Evolutionary conservation across 2,329 filamentous ascomycete genomes (phyloP).

Genomic region (Colletotrichum musae): DNA sequence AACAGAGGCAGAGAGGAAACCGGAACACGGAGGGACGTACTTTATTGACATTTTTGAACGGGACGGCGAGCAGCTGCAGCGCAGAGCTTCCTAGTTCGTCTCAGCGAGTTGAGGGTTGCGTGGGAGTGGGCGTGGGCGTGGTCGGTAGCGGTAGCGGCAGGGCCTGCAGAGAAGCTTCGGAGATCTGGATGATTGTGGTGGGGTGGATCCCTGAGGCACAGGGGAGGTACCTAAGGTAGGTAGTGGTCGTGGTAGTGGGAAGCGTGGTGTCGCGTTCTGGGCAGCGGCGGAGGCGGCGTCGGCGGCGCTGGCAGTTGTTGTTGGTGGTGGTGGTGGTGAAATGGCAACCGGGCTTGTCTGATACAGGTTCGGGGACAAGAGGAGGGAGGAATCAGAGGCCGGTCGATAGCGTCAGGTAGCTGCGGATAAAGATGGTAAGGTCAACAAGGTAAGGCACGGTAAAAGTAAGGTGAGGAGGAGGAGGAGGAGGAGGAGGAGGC

Average conservation of each 20-base stretch:
- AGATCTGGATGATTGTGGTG: constrained; percentile 43
- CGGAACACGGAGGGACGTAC: constrained; percentile 56
- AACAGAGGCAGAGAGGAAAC: constrained; percentile 18
- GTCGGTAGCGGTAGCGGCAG: constrained; percentile 40
- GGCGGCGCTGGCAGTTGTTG: constrained; percentile 22
- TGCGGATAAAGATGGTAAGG: constrained; percentile 29
- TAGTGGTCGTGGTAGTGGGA: constrained; percentile 1
- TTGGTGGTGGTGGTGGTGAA: constrained; percentile 25
- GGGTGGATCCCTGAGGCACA: constrained; percentile 42
- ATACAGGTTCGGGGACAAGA: constrained; percentile 32
- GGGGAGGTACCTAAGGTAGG: constrained; percentile 35
- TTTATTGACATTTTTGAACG: constrained; percentile 65
- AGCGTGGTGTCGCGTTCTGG: constrained; percentile 38
- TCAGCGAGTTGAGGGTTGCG: constrained; percentile 42
- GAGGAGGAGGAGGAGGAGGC: too few species aligned
- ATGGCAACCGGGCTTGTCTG: constrained; percentile 23
- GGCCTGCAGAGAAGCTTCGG: constrained; percentile 43
- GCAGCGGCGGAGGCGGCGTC: constrained; percentile 35
- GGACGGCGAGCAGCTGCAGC: constrained; percentile 36
- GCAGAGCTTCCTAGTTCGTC: constrained; percentile 43
- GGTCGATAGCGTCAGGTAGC: constrained; percentile 31
- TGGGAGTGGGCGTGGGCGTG: constrained; percentile 38
- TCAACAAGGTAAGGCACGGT: constrained; percentile 17
- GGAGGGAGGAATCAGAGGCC: constrained; percentile 29
- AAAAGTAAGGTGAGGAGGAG: constrained; percentile 9